These are phyloP conservation scores for Fusarium bulbicola DNA, from an alignment of 2,329 filamentous ascomycete species.

Conservation along the genomic window DNA sequence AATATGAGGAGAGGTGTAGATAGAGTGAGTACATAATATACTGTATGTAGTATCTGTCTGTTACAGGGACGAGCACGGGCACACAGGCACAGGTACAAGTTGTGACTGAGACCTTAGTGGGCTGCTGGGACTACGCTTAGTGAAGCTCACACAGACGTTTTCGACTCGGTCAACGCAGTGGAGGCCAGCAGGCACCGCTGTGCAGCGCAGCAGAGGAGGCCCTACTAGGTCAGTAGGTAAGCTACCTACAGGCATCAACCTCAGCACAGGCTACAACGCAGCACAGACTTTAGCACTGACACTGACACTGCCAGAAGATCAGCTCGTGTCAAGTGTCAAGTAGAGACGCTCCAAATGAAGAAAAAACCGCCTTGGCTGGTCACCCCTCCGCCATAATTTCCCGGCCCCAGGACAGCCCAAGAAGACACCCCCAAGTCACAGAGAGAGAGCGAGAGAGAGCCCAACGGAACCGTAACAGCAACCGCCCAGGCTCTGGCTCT, in stretches of 20 bases:
- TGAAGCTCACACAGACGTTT: constrained; percentile 30
- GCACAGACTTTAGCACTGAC: not conserved
- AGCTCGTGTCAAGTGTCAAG: constrained; percentile 28
- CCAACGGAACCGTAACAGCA: constrained; percentile 13
- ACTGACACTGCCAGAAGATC: constrained; percentile 23
- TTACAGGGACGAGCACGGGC: constrained; percentile 27
- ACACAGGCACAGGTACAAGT: constrained; percentile 22
- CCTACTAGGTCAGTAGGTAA: too few relatives aligned
- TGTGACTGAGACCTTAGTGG: constrained; percentile 20
- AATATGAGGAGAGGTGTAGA: constrained; percentile 15
- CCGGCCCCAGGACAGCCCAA: constrained; percentile 35
- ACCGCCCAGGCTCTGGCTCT: constrained; percentile 18
- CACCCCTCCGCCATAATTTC: constrained; percentile 42
- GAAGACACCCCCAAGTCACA: constrained; percentile 14
- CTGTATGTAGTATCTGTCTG: constrained; percentile 8
- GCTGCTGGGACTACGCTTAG: constrained; percentile 22
- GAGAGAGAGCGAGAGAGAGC: not conserved
- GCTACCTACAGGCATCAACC: not conserved
- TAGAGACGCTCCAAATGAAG: constrained; percentile 37
- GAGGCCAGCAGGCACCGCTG: not conserved
- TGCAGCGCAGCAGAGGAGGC: not conserved
- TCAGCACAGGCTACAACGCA: not conserved
- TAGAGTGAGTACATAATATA: constrained; percentile 6
- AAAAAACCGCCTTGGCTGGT: constrained; percentile 37
- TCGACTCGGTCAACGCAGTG: constrained; percentile 3